Conservation (phyloP, 257 asterid genomes). For the Solanum stenotomum region DNA sequence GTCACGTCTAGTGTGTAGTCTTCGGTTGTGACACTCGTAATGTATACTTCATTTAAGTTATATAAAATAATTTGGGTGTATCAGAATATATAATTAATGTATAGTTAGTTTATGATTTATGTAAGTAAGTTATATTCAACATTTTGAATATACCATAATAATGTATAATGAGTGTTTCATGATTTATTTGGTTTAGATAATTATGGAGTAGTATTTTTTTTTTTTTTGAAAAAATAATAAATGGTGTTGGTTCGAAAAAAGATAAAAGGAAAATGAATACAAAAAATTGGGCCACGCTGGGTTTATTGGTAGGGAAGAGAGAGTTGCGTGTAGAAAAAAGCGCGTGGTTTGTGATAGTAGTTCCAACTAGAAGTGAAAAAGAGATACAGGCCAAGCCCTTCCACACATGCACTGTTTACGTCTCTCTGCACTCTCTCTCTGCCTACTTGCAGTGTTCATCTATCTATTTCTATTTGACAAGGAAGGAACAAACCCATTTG, state of each 20-base stretch:
- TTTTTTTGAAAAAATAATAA: too few species aligned
- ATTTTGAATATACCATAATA: too few species aligned
- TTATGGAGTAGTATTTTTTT: neutral
- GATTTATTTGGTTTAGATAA: neutral
- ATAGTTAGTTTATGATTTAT: too few species aligned
- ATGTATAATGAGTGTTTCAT: too few species aligned
- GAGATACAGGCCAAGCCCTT: neutral
- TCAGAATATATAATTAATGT: too few species aligned
- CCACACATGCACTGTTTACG: neutral
- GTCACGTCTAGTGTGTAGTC: neutral
- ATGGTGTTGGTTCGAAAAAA: neutral
- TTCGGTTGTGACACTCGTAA: too few species aligned
- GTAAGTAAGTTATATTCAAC: too few species aligned
- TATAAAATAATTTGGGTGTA: too few species aligned
- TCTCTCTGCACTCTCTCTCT: neutral
- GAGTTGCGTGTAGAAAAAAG: constrained; percentile 13
- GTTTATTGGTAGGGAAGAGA: neutral
- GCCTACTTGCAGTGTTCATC: neutral
- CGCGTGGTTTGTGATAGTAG: constrained; percentile 5
- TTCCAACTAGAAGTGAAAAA: neutral
- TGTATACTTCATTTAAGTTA: too few species aligned
- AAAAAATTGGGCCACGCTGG: neutral
- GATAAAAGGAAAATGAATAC: neutral
- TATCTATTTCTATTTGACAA: neutral
- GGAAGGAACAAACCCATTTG: neutral